Base-by-base conservation (phyloP, 169 alveolate species). In the Eimeria sp. region DNA sequence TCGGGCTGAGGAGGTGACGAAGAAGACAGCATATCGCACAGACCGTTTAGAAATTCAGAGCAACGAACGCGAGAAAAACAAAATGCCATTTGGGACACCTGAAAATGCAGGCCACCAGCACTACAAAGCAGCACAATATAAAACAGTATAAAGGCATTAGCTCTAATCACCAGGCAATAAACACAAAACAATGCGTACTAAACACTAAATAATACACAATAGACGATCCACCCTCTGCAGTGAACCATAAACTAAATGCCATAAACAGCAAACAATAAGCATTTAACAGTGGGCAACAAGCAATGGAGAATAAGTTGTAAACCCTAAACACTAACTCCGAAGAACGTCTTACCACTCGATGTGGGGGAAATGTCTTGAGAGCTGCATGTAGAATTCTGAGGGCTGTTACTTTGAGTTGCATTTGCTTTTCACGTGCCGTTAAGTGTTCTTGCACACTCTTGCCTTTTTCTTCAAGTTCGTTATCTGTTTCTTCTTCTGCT, bases 311-410 rank as follows among this genome's bases (percentile, higher is more conserved):
- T 65, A 65, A 65, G 22, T 40, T 40, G 43, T 65, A 65, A 65
- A 65, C 75, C 75, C 75, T n/a, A 65, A 65, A 65, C 75, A 34
- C 75, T 25, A 65, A 65, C 22, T 14, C 75, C 34, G 9, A 65
- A 13, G n/a, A 7, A 18, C 20, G 13, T 61, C 70, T 61, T 47
- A 95, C 97, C 94, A 95, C 97, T 16, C 97, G 51, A n/a, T 95
- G 97, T 3, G 97, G 97, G 25, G 97, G 97, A 30, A 80, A 95
- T 20, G 97, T 70, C 57, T 72, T 54, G 25, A 95, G 65, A 4
- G 97, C 57, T 22, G 88, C 27, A 78, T 54, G 54, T 20, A 95
- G 88, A n/a, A 78, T 67, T 30, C 92, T 73, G 73, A 73, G 34
- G 25, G 93, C 97, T n/a, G 63, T 73, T 7, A 76, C n/a, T n/a